Evolutionary conservation across 164 flowering plant genomes (phyloP), one percentile per base, ranked within the genome.

Genomic region (Euptelea pleiosperma): DNA sequence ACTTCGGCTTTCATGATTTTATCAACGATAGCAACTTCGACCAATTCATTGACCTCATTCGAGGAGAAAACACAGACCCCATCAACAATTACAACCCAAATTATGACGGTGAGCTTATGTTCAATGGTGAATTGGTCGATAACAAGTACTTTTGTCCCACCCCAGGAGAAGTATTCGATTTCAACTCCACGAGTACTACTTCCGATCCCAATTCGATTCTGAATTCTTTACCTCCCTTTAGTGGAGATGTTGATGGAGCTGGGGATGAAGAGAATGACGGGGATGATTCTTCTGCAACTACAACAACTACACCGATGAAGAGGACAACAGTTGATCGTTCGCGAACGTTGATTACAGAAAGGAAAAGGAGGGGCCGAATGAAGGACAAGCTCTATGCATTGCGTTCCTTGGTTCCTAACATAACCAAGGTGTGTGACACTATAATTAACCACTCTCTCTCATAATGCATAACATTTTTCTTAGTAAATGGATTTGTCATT

Each of bases 341-440:
- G 1, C 82, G 73, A 64, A 81, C 86, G n/a, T 62, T 92, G 63
- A 47, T 80, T 36, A 83, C 88, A 0, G 98, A 92, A 73, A 44
- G 89, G 25, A 66, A 71, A 67, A 77, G 98, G 65, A 80, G 96
- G 44, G 83, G 85, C 0, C 55, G 86, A 50, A 85, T 89, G 95
- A 89, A 87, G 83, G 96, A 92, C 52, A 89, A 79, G 72, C 89
- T 89, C 55, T 85, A 81, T 25, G 82, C 86, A 0, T 72, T 92
- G 64, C 84, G 98, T 6, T 58, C 98, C 26, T 68, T 92, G 66
- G 96, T 89, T 65, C 96, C 96, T 10, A 87, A 83, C 64, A 92
- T 89, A 33, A 82, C 96, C 2, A 89, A 85, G 95, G 98, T 89
- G 44, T 36, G 43, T 52, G 7, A n/a, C n/a, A n/a, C n/a, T n/a